These are phyloP conservation scores for Phialophora macrospora DNA, from an alignment of 2,329 filamentous ascomycete genomes.

Conservation along the genomic window DNA sequence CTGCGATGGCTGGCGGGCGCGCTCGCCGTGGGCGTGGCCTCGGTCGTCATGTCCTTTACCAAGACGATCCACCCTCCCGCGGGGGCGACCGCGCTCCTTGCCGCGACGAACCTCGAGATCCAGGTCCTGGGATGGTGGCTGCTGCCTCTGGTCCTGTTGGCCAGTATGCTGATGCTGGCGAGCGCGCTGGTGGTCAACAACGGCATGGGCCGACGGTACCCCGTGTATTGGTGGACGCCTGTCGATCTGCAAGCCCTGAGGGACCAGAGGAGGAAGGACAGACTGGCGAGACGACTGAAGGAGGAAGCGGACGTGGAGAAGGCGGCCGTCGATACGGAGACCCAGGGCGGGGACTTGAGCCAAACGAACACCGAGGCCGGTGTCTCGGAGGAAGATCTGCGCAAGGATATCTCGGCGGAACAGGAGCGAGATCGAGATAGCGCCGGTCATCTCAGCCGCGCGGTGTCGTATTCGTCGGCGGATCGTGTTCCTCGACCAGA, in stretches of 20 bases:
- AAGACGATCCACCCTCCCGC: slow-evolving; percentile 76
- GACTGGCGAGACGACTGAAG: neutral
- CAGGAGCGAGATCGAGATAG: neutral
- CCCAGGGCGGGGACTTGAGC: slow-evolving; percentile 1
- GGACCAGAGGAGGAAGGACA: slow-evolving; percentile 21
- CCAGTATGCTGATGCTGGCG: slow-evolving; percentile 64
- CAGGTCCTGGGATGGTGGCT: slow-evolving; percentile 70
- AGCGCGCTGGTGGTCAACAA: slow-evolving; percentile 72
- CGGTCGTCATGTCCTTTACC: slow-evolving; percentile 69
- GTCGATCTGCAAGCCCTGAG: slow-evolving; percentile 32
- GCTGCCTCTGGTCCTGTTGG: slow-evolving; percentile 66
- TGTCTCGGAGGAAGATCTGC: neutral
- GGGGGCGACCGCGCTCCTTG: slow-evolving; percentile 73
- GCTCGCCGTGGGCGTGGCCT: slow-evolving; percentile 67
- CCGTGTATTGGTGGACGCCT: slow-evolving; percentile 65
- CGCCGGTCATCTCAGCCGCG: neutral
- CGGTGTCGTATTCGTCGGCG: slow-evolving; percentile 17
- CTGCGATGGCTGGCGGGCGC: slow-evolving; percentile 69
- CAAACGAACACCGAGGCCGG: slow-evolving; percentile 22
- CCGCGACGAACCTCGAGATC: slow-evolving; percentile 63
- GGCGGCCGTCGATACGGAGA: neutral
- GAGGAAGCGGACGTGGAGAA: slow-evolving; percentile 21
- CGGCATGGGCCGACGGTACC: slow-evolving; percentile 65
- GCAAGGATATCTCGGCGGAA: neutral
- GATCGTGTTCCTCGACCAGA: slow-evolving; percentile 14